These are phyloP conservation scores for Saturnispora dispora DNA, from an alignment of 805 yeast species.

Conservation along the genomic window DNA sequence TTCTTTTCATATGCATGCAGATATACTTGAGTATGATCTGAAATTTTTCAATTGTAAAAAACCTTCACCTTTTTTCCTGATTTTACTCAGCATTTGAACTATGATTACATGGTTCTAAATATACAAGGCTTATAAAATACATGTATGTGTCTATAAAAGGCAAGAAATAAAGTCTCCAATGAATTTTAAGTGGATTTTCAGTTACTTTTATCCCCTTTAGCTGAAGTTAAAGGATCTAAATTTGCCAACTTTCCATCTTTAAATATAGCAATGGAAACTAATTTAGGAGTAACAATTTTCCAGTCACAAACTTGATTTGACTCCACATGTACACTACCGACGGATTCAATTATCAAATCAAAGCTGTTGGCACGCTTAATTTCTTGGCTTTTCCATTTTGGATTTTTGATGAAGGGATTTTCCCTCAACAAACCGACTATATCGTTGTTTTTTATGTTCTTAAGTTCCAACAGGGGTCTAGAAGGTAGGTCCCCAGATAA, in stretches of 20 bases:
- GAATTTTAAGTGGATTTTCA: background rate
- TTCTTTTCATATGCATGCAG: background rate
- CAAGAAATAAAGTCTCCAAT: background rate
- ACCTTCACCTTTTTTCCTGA: background rate
- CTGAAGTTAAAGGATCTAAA: background rate
- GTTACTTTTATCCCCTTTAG: background rate
- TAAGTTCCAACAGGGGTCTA: background rate
- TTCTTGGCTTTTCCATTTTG: constrained; percentile 3
- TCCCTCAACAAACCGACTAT: background rate
- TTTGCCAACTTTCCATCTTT: background rate
- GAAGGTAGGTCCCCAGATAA: constrained; percentile 4
- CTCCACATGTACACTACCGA: constrained; percentile 5
- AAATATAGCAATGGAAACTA: background rate
- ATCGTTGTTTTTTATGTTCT: background rate
- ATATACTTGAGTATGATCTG: background rate
- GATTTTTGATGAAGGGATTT: constrained; percentile 1
- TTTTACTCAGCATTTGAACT: background rate
- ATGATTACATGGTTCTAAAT: background rate
- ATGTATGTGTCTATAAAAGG: background rate
- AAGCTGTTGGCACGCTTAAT: background rate
- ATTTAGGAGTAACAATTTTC: constrained; percentile 7
- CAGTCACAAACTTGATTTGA: constrained; percentile 4
- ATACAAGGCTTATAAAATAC: background rate
- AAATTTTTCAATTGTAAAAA: background rate
- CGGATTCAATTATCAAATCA: constrained; percentile 2